phyloP scores from a whole-genome alignment of 495 filamentous ascomycete genomes.

The Penicillium flavigenum region DNA sequence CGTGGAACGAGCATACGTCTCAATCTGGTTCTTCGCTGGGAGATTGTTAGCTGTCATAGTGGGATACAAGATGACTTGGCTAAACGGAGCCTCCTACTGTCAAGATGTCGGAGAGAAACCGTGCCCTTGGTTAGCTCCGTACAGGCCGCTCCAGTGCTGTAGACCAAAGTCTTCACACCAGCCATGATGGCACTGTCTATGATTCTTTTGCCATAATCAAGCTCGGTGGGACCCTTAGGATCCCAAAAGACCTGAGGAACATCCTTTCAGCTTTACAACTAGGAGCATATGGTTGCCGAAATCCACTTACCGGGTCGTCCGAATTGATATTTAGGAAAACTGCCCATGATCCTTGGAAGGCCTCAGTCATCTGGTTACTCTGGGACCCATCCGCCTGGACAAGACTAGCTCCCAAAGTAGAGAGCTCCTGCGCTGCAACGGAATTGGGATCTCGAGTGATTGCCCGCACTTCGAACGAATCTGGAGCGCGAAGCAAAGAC shows the following conservation, averaged over 20 bases:
- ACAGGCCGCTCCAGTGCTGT: neutral
- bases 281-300: constrained; percentile 4
- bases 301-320: constrained; percentile 1
- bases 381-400: neutral
- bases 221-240: neutral
- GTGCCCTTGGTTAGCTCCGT: neutral
- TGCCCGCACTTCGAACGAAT: neutral
- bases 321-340: constrained; percentile 6
- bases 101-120: constrained; percentile 2
- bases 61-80: neutral
- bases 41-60: constrained; percentile 3
- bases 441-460: constrained; percentile 1
- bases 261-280: constrained; percentile 2
- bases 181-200: neutral
- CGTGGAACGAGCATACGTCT: neutral
- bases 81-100: constrained; percentile 4
- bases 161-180: constrained; percentile 1
- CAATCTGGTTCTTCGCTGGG: constrained; percentile 1
- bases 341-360: neutral
- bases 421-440: neutral
- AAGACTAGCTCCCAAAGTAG: neutral
- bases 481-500: neutral
- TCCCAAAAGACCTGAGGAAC: constrained; percentile 1
- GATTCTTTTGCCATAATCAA: constrained; percentile 1
- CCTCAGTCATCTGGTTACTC: neutral